Conservation (phyloP, 176 grass and related monocot genomes). For the Poa annua region DNA sequence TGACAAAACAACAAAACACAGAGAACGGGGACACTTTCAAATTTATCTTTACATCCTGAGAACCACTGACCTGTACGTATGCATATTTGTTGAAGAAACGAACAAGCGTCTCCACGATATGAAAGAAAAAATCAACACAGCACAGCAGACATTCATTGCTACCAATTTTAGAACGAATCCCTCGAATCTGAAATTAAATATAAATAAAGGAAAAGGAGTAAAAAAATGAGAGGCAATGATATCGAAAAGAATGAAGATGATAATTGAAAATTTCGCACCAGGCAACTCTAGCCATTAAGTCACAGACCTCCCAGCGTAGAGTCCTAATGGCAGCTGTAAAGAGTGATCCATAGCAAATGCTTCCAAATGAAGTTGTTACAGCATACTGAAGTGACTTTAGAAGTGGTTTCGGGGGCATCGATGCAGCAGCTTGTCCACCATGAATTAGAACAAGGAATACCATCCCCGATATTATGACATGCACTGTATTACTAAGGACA, state of each 20-base stretch:
- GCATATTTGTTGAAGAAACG: slow-evolving; percentile 99
- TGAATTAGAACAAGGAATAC: slow-evolving; percentile 96
- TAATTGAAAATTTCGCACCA: neutral
- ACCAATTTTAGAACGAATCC: slow-evolving; percentile 93
- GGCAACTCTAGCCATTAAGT: slow-evolving; percentile 24
- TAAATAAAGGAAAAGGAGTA: neutral
- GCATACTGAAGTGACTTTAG: slow-evolving; percentile 77
- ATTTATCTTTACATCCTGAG: slow-evolving; percentile 22
- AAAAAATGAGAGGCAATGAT: neutral
- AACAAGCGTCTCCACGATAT: slow-evolving; percentile 93
- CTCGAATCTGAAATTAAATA: slow-evolving; percentile 71
- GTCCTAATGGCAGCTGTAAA: slow-evolving; percentile 98
- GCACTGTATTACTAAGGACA: slow-evolving; percentile 93
- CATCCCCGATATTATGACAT: slow-evolving; percentile 98
- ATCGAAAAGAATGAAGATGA: neutral
- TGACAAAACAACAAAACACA: slow-evolving; percentile 35
- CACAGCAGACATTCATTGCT: slow-evolving; percentile 94
- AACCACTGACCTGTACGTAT: slow-evolving; percentile 86
- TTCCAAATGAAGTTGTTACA: slow-evolving; percentile 92
- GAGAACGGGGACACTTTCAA: neutral
- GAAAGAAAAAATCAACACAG: slow-evolving; percentile 97
- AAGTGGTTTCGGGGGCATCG: slow-evolving; percentile 89
- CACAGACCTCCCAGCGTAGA: slow-evolving; percentile 87
- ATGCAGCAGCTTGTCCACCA: slow-evolving; percentile 66
- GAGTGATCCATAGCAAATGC: slow-evolving; percentile 99